Percentiles rank a stretch among this genome's conserved stretches.
phyloP scores from a whole-genome alignment of 257 asterid species.

The Solanum sejunctum region DNA sequence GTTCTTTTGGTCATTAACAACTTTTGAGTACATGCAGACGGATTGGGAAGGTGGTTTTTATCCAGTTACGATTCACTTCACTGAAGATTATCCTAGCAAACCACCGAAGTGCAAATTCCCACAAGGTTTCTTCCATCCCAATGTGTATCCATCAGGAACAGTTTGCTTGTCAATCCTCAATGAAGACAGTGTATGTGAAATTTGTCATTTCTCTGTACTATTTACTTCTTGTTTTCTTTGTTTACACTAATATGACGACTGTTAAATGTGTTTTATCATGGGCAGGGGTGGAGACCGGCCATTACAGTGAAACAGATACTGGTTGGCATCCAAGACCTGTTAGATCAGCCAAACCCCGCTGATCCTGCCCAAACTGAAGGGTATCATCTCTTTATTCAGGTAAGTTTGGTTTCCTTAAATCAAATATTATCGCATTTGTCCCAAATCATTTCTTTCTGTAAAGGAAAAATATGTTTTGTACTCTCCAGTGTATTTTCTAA shows the following conservation, averaged over 20 bases:
- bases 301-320: constrained; percentile 28
- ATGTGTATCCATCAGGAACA: constrained; percentile 46
- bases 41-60: constrained; percentile 39
- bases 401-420: neutral
- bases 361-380: constrained; percentile 31
- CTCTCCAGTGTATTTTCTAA: neutral
- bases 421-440: neutral
- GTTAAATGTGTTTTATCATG: neutral
- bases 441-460: neutral
- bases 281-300: constrained; percentile 25
- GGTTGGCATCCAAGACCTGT: constrained; percentile 18
- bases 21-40: constrained; percentile 22
- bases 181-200: constrained; percentile 34
- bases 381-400: constrained; percentile 29
- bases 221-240: neutral
- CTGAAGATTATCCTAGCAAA: constrained; percentile 42
- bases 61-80: constrained; percentile 34
- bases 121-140: constrained; percentile 32
- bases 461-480: neutral
- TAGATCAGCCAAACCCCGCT: constrained; percentile 19
- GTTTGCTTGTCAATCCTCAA: constrained; percentile 43
- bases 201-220: neutral
- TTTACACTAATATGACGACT: neutral
- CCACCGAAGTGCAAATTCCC: constrained; percentile 47
- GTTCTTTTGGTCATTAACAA: neutral